Evolutionary conservation across 176 grass and related monocot species (phyloP).

Genomic region (Typha latifolia): DNA sequence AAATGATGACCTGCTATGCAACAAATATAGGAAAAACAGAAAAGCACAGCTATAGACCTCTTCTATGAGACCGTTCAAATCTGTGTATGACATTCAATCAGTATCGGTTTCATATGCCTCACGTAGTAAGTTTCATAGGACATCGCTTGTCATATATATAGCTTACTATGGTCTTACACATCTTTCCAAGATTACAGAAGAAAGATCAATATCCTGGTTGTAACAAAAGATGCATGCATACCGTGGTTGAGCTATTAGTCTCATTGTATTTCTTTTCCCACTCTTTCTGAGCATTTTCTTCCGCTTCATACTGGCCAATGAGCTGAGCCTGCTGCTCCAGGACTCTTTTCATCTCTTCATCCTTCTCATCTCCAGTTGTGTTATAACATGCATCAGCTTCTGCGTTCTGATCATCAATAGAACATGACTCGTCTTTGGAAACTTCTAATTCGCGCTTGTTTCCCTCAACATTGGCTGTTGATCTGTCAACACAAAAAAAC

Average conservation of each 20-base stretch:
- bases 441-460: slow-evolving; percentile 23
- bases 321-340: slow-evolving; percentile 81
- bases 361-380: slow-evolving; percentile 28
- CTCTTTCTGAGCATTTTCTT: slow-evolving; percentile 75
- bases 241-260: slow-evolving; percentile 24
- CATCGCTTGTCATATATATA: no score
- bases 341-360: slow-evolving; percentile 69
- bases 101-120: no score
- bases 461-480: slow-evolving; percentile 15
- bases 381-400: slow-evolving; percentile 22
- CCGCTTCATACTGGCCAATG: slow-evolving; percentile 55
- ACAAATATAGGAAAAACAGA: no score
- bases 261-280: slow-evolving; percentile 77
- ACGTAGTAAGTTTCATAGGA: no score
- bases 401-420: slow-evolving; percentile 10
- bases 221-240: slow-evolving; percentile 22
- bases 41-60: no score
- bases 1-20: no score
- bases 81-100: no score
- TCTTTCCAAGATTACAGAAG: no score
- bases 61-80: no score
- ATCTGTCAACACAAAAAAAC: slow-evolving; percentile 24
- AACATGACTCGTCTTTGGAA: slow-evolving; percentile 28
- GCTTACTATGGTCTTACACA: no score
- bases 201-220: not conserved